Evolutionary conservation across 2,329 filamentous ascomycete genomes (phyloP).

Genomic region (Scytalidium sp.): DNA sequence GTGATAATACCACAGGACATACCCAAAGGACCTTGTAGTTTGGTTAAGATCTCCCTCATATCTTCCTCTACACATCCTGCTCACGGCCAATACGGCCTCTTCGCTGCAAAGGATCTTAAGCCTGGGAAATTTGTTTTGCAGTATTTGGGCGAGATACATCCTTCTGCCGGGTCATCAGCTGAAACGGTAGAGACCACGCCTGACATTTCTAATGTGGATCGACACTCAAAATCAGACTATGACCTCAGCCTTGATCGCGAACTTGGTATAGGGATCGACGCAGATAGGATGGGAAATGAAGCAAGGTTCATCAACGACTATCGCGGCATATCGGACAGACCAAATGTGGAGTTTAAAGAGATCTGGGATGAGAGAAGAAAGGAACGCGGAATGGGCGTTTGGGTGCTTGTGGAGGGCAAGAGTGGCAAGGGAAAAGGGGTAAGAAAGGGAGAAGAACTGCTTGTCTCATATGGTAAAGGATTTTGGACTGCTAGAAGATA

Average conservation of each 20-base stretch:
- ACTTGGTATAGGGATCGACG: slow-evolving; percentile 57
- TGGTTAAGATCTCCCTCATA: slow-evolving; percentile 55
- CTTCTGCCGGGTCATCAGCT: slow-evolving; percentile 12
- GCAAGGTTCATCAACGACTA: slow-evolving; percentile 67
- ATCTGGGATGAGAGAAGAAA: slow-evolving; percentile 51
- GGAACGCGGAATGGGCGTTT: slow-evolving; percentile 56
- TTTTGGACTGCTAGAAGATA: slow-evolving; percentile 54
- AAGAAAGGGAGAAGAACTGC: slow-evolving; percentile 58
- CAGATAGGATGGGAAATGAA: slow-evolving; percentile 56
- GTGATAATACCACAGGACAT: slow-evolving; percentile 31
- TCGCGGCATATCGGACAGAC: slow-evolving; percentile 45
- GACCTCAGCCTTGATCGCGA: slow-evolving; percentile 62
- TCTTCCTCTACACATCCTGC: slow-evolving; percentile 51
- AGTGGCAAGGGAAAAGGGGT: slow-evolving; percentile 41
- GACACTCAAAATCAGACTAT: slow-evolving; percentile 53
- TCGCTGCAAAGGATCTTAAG: slow-evolving; percentile 50
- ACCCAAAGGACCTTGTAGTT: slow-evolving; percentile 41
- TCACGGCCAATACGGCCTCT: slow-evolving; percentile 55
- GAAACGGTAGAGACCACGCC: slow-evolving; percentile 3
- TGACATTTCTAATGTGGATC: slow-evolving; percentile 9
- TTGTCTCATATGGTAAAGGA: slow-evolving; percentile 66
- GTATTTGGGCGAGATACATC: slow-evolving; percentile 60
- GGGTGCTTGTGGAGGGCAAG: slow-evolving; percentile 46
- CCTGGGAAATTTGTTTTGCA: slow-evolving; percentile 57
- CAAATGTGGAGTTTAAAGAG: slow-evolving; percentile 49